Conservation (phyloP, 2,329 filamentous ascomycete species). For the Davidsoniella virescens region DNA sequence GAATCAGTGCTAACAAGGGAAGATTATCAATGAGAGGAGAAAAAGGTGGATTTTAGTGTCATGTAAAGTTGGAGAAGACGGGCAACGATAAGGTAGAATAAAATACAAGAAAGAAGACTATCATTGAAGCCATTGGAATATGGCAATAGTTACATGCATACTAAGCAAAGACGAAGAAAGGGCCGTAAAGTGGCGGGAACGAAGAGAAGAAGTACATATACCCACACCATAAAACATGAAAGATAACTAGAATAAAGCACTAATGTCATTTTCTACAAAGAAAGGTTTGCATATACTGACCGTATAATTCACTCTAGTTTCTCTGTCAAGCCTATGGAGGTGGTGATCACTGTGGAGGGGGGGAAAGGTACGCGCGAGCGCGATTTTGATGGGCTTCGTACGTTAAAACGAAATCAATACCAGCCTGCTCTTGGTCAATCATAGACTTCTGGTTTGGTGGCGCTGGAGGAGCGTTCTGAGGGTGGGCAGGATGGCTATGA, state of each 20-base stretch:
- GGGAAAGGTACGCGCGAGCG: constrained; percentile 41
- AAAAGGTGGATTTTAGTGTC: too few relatives aligned
- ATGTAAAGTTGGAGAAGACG: too few relatives aligned
- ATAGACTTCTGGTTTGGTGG: neutral
- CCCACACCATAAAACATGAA: too few relatives aligned
- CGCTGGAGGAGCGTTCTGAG: constrained; percentile 12
- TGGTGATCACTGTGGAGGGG: constrained; percentile 31
- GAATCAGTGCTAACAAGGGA: neutral
- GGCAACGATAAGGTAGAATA: too few relatives aligned
- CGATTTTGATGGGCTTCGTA: constrained; percentile 48
- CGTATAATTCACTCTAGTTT: neutral
- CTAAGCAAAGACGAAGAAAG: neutral
- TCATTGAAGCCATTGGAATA: too few relatives aligned
- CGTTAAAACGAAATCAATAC: constrained; percentile 84
- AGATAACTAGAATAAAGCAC: neutral
- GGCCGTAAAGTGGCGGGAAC: neutral
- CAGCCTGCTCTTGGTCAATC: constrained; percentile 63
- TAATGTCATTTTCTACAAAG: neutral
- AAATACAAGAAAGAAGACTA: too few relatives aligned
- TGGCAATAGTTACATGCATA: neutral
- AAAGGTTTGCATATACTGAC: neutral
- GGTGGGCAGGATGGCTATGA: constrained; percentile 23
- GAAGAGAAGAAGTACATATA: too few relatives aligned
- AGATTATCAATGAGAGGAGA: too few relatives aligned
- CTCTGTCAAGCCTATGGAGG: neutral